Evolutionary conservation across 345 rosid genomes (phyloP).

Genomic region (Ceriops tagal): DNA sequence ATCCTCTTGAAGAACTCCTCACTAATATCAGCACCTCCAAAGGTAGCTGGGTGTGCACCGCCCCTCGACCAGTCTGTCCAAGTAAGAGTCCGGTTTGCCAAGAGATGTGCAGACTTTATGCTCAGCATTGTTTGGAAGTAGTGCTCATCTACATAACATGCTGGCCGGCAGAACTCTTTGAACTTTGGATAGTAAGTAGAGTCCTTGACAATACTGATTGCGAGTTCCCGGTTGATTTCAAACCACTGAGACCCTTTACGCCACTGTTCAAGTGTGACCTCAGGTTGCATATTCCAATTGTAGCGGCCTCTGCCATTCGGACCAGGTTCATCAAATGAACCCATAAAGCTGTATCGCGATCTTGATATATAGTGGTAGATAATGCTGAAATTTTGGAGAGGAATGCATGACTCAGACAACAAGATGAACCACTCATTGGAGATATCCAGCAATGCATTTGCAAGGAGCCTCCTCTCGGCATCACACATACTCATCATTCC

Average conservation of each 20-base stretch:
- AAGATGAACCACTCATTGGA: constrained; percentile 91
- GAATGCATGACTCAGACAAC: constrained; percentile 86
- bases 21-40: constrained; percentile 49
- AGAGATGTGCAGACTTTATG: constrained; percentile 46
- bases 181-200: constrained; percentile 35
- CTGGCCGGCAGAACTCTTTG: constrained; percentile 58
- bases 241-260: constrained; percentile 98
- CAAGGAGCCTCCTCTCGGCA: constrained; percentile 89
- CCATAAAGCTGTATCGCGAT: constrained; percentile 76
- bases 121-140: constrained; percentile 86
- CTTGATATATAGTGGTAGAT: constrained; percentile 55
- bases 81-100: constrained; percentile 74
- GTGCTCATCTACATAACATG: constrained; percentile 88
- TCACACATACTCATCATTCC: constrained; percentile 96
- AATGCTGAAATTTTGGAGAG: constrained; percentile 66
- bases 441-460: constrained; percentile 85
- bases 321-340: constrained; percentile 69
- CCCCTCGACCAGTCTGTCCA: constrained; percentile 95
- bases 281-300: constrained; percentile 54
- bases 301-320: constrained; percentile 87
- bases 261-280: constrained; percentile 72
- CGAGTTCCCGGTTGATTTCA: constrained; percentile 68
- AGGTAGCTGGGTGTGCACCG: constrained; percentile 91
- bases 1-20: constrained; percentile 54
- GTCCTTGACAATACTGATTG: constrained; percentile 58